phyloP scores from a whole-genome alignment of 257 asterid genomes.

The Solanum appendiculatum region DNA sequence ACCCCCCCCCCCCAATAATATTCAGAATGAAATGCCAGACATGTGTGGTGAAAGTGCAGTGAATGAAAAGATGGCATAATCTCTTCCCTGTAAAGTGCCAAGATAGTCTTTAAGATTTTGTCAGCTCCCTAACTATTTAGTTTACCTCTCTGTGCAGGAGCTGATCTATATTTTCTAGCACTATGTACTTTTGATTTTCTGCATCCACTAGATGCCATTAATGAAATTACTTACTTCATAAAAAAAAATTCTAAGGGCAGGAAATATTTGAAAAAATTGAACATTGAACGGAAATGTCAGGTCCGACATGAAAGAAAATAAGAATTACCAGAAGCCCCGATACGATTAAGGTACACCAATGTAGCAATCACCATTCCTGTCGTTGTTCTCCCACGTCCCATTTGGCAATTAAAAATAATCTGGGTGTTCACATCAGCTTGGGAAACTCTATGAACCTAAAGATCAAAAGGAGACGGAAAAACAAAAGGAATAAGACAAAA shows the following conservation, averaged over 20 bases:
- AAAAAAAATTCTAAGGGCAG: neutral
- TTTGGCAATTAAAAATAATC: slow-evolving; percentile 89
- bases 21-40: neutral
- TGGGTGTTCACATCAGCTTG: slow-evolving; percentile 76
- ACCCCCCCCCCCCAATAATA: neutral
- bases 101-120: neutral
- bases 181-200: neutral
- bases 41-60: neutral
- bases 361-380: slow-evolving; percentile 99
- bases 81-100: neutral
- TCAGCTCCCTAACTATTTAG: neutral
- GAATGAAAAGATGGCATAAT: neutral
- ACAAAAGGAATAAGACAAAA: neutral
- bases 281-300: neutral
- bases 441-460: slow-evolving; percentile 69
- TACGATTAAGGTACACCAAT: slow-evolving; percentile 73
- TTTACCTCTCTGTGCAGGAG: neutral
- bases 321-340: slow-evolving; percentile 80
- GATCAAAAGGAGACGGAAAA: neutral
- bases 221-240: neutral
- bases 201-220: neutral
- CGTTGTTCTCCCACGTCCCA: slow-evolving; percentile 99
- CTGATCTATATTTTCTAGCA: neutral
- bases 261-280: neutral
- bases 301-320: slow-evolving; percentile 4